Evolutionary conservation across 306 rosid genomes (phyloP), one percentile per base, ranked within the genome.

Genomic region (Ormosia emarginata): DNA sequence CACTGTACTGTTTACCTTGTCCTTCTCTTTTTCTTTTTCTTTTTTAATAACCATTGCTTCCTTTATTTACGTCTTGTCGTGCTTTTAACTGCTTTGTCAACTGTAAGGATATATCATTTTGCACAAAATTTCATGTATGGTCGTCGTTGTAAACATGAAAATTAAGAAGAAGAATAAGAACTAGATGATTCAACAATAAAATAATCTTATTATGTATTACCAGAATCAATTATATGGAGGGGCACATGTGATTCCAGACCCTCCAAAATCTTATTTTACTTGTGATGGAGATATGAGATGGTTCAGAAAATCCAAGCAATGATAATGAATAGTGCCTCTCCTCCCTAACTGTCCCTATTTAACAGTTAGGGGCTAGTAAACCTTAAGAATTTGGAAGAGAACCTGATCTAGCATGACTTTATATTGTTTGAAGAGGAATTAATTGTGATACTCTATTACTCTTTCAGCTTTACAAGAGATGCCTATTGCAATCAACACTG

Each of bases 401-500:
- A 12, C 12, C n/a, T 65, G 3, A 15, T 17, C 62, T 83, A 18
- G 29, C 2, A 15, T 55, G 24, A 5, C 43, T 17, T 3, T 71
- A 6, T 4, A 11, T 44, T 59, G 39, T 50, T 71, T 71, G 29
- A 36, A 52, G 47, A 59, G 30, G 46, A 29, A 58, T 57, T 18
- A 6, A 29, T 37, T 24, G 24, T 24, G 24, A 24, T 24, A 24
- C 6, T 53, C 50, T 85, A 7, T n/a, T 78, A 14, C 29, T 75
- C 57, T 53, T 83, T 71, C 91, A 93, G 99, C 94, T 87, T 81
- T 95, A 47, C 81, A 55, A 49, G 92, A 89, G 81, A 90, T 95
- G 99, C 98, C 99, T 1, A 93, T 93, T 59, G 99, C 99, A 11
- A 87, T 93, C 71, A 75, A 68, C 84, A 92, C 99, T 15, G 94